A percentile compares a stretch with the other conserved stretches of the same genome.
Evolutionary conservation across 352 stramenopile genomes (phyloP).

Genomic region (Phytophthora parvispora): DNA sequence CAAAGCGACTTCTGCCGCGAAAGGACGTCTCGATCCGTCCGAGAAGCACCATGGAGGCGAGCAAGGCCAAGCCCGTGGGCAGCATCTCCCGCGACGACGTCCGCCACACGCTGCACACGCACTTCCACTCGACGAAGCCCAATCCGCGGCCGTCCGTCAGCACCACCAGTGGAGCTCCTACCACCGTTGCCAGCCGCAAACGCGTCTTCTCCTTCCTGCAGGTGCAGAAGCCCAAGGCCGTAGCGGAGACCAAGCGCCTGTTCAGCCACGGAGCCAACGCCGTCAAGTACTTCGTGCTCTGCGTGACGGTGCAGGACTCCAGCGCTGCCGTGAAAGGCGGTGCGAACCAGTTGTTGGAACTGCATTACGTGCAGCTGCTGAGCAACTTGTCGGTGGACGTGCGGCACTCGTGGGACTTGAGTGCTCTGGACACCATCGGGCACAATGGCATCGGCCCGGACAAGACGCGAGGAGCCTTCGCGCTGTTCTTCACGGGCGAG

Average conservation of each 20-base stretch:
- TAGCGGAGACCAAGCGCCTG: constrained; percentile 61
- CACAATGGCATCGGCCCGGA: constrained; percentile 62
- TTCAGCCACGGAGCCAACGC: constrained; percentile 44
- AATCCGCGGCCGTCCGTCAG: constrained; percentile 30
- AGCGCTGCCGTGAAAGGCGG: background rate
- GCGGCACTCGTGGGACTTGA: constrained; percentile 69
- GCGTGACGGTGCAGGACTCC: constrained; percentile 65
- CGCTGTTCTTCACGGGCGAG: constrained; percentile 62
- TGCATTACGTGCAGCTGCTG: constrained; percentile 76
- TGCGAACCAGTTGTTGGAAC: constrained; percentile 29
- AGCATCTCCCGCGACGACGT: constrained; percentile 69
- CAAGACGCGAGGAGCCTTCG: constrained; percentile 64
- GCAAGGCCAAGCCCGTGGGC: constrained; percentile 38
- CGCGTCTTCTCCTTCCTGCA: constrained; percentile 71
- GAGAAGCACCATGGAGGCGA: constrained; percentile 21
- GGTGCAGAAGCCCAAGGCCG: constrained; percentile 73
- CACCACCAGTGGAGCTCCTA: background rate
- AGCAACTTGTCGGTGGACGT: constrained; percentile 77
- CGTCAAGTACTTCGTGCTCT: constrained; percentile 76
- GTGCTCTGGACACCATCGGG: constrained; percentile 63
- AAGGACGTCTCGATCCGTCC: constrained; percentile 23
- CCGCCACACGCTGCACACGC: constrained; percentile 70
- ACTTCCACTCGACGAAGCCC: constrained; percentile 56
- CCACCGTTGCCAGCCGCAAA: constrained; percentile 27
- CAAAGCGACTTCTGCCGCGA: constrained; percentile 4